Evolutionary conservation across 371 early-diverging fungal species (phyloP), one percentile per base, ranked within the genome.

Genomic region (Rhizopus microsporus): DNA sequence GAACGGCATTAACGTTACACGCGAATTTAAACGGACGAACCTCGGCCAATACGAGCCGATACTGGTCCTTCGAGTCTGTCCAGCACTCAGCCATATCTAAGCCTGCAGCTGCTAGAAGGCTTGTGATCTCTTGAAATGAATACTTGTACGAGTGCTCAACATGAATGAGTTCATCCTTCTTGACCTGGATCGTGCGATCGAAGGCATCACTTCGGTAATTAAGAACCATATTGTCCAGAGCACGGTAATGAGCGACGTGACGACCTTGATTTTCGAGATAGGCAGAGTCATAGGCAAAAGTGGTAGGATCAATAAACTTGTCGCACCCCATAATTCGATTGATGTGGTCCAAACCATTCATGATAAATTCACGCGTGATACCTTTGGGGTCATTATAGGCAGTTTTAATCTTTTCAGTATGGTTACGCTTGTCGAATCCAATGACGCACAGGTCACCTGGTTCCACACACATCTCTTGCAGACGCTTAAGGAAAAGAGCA

Each of bases 101-200:
- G 23, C 78, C 71, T 12, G 85, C 77, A 3, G 73, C 55, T 6
- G 81, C 68, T 8, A 90, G 74, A 7, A 94, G 81, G 8, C 69
- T 60, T 5, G 74, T 60, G 1, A 86, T 77, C 56, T 92, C 93
- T 1, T 56, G 59, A 6, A 64, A 53, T 9, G 83, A 80, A 65
- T 89, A 95, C 75, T 95, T 95, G 86, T 90, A 88, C 2, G 90
- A 88, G 60, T 90, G 90, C 67, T 94, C 96, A 49, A 95, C 80
- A 65, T 92, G 90, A 59, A 95, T 91, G n/a, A 91, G 69, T 61
- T 95, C 96, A 42, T 80, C 89, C 52, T 85, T 75, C 13, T 74
- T 65, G n/a, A 95, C 62, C 17, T 55, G 32, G 54, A 69, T 62
- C 45, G 60, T 39, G 16, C 62, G 64, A 1, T 54, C 56, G 9